These are phyloP conservation scores for Hypoxylon sp. DNA, from an alignment of 2,329 filamentous ascomycete genomes.

Conservation along the genomic window DNA sequence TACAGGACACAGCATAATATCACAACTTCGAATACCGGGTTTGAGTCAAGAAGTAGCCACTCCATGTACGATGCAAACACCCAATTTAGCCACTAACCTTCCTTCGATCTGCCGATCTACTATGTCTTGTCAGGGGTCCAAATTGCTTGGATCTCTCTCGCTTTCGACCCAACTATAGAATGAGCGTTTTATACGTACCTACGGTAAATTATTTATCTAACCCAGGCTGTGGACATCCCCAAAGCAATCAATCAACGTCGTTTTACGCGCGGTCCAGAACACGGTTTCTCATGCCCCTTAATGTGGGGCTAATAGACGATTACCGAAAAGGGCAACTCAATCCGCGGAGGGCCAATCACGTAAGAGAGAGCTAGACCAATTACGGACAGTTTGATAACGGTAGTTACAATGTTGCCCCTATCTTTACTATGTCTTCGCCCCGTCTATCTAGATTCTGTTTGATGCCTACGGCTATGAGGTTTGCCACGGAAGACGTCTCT, in stretches of 20 bases:
- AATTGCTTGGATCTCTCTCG: conserved; percentile 10
- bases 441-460: conserved; percentile 17
- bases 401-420: conserved; percentile 13
- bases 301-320: conserved; percentile 29
- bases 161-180: conserved; percentile 10
- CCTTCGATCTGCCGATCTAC: conserved; percentile 20
- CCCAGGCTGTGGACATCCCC: conserved; percentile 20
- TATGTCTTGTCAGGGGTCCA: conserved; percentile 5
- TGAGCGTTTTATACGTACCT: conserved; percentile 9
- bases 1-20: not conserved
- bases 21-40: conserved; percentile 2
- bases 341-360: conserved; percentile 31
- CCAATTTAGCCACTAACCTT: conserved; percentile 30
- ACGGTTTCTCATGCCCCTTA: not conserved
- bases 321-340: conserved; percentile 44
- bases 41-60: conserved; percentile 13
- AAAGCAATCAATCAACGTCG: conserved; percentile 23
- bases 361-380: conserved; percentile 1
- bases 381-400: conserved; percentile 31
- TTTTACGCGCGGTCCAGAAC: conserved; percentile 35
- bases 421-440: conserved; percentile 2
- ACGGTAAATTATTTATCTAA: conserved; percentile 15
- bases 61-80: conserved; percentile 23
- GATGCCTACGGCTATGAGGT: not conserved
- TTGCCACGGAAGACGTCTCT: not conserved